These are phyloP conservation scores for Penicillium herquei DNA, from an alignment of 495 filamentous ascomycete genomes.

Conservation along the genomic window DNA sequence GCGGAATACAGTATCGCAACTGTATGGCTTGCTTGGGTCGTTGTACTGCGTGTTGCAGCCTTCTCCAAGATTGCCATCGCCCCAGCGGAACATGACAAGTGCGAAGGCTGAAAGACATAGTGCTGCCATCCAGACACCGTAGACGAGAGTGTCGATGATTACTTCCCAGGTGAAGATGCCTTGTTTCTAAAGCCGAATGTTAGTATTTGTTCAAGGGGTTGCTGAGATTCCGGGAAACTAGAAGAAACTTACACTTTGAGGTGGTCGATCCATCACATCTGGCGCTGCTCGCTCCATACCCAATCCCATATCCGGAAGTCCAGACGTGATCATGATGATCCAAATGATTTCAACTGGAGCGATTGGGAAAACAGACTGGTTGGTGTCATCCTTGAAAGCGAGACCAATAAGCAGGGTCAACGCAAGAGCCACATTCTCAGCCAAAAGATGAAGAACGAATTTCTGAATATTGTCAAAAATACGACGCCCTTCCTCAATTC, in stretches of 20 bases:
- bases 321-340: constrained; percentile 76
- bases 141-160: constrained; percentile 65
- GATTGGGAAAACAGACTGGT: constrained; percentile 70
- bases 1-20: constrained; percentile 67
- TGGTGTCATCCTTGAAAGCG: constrained; percentile 62
- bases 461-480: constrained; percentile 80
- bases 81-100: constrained; percentile 65
- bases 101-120: constrained; percentile 66
- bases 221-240: background rate
- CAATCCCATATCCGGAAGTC: constrained; percentile 71
- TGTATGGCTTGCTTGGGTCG: constrained; percentile 21
- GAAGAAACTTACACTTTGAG: constrained; percentile 49
- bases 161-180: constrained; percentile 71
- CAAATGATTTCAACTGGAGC: constrained; percentile 72
- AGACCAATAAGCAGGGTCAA: constrained; percentile 67
- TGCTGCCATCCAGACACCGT: constrained; percentile 67
- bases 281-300: constrained; percentile 67
- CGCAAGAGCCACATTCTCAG: constrained; percentile 72
- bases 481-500: constrained; percentile 68
- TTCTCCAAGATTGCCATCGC: constrained; percentile 59
- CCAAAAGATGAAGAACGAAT: constrained; percentile 70
- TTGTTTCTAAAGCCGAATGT: constrained; percentile 47
- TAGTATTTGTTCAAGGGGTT: constrained; percentile 20
- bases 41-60: constrained; percentile 62
- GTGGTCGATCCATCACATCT: constrained; percentile 66